Base-by-base conservation (phyloP, 1,139 yeast genomes). In the Pichia sp. region DNA sequence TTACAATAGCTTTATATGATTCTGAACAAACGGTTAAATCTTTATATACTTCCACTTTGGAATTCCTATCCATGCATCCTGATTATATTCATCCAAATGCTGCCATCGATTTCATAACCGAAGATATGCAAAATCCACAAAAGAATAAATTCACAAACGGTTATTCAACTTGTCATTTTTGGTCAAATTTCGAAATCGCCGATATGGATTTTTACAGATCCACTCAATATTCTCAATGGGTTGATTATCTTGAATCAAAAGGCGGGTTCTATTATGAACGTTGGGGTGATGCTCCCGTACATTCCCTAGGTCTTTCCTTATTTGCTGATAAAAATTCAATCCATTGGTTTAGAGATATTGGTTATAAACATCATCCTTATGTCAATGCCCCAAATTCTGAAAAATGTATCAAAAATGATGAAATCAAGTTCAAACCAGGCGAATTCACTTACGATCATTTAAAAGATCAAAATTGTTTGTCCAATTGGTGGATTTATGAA, bases 261-360 rank as follows among this genome's bases (percentile, higher is more conserved):
- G 95, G 96, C 16, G 90, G 90, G 5, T 87, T 87, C 63, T 88
- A 86, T 65, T 87, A 87, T 62, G 96, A 88, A 66, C 70, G 96
- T 53, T 87, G 96, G 96, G 96, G 96, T 1, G 96, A 87, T 68
- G 96, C 96, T 0, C 96, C 96, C 0, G 91, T 88, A 1, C 95
- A 86, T 65, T 80, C 90, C 1, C 67, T 87, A 45, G 95, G 91
- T 0, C 70, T 88, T 28, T 85, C 83, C 0, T 68, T 89, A 48
- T 87, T 90, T 69, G 87, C 87, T 22, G 89, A 85, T 60, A 82
- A 78, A 59, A 68, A 73, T 16, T 76, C 80, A 55, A 74, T 89
- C 44, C 96, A 89, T 65, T 90, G 96, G 93, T 89, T 89, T 66
- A 77, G 90, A 66, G 96, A 88, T 64, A 83, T 88, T 51, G 96